Evolutionary conservation across 1,284 basidiomycete species (phyloP), one percentile per base, ranked within the genome.

Genomic region (Anthracocystis walkeri): DNA sequence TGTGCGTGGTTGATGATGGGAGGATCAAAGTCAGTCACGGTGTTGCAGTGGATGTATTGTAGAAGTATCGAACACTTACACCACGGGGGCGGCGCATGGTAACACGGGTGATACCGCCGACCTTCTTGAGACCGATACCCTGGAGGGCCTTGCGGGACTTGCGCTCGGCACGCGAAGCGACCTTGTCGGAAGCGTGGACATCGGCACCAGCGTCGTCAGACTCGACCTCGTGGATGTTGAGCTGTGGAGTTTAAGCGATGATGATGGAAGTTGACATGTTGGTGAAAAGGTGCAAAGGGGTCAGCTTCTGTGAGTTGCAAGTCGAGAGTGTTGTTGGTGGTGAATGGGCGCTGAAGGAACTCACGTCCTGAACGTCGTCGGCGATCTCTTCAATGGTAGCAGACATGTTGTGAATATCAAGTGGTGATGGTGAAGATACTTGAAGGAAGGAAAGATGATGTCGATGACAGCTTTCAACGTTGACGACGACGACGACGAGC

Each of bases 31-130:
- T 70, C 62, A 70, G 65, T 41, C 41, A n/a, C n/a, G 25, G 4
- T 29, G 18, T 31, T 18, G 21, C 12, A 51, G 40, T 27, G 20
- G 25, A 23, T 14, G 40, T 14, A 45, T 21, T 5, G 16, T 20
- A 44, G 16, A 29, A n/a, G 2, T 33, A 25, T 3, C 1, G 27
- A 87, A 14, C 35, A 38, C 91, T 78, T 84, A 95, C 93, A 86
- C 96, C 96, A 88, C 96, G 96, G 62, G 95, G 93, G 86, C 95
- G 90, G 85, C 94, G 89, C 85, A 99, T 90, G 72, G 95, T 97
- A 71, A 99, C 96, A 75, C 96, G 91, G 82, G 93, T 97, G 87
- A 99, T 97, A 80, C 91, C 92, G 65, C 91, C 90, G 64, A 99
- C 92, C 86, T 90, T 91, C 89, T 97, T 97, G 56, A 85, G 79